Evolutionary conservation across 2,329 filamentous ascomycete species (phyloP).

Genomic region (Epichloe amarillans): DNA sequence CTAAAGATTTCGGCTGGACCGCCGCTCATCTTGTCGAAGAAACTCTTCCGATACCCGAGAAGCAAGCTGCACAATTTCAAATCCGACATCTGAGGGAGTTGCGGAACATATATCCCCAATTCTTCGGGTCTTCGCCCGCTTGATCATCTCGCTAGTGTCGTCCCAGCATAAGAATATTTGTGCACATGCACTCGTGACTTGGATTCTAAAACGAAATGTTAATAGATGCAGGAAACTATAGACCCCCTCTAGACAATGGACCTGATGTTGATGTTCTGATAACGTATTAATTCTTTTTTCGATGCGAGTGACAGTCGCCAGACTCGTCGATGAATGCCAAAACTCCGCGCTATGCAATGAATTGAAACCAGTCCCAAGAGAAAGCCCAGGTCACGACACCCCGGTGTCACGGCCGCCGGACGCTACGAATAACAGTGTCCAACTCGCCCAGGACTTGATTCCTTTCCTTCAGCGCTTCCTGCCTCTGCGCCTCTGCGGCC

Average conservation of each 20-base stretch:
- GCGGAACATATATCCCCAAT: conserved; percentile 61
- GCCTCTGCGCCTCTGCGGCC: conserved; percentile 46
- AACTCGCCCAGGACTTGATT: conserved; percentile 46
- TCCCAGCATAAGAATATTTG: not conserved
- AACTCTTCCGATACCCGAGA: conserved; percentile 46
- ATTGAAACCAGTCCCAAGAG: not conserved
- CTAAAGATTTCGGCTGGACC: conserved; percentile 72
- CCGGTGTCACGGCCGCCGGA: conserved; percentile 40
- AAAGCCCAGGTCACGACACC: not conserved
- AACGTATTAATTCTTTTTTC: not conserved
- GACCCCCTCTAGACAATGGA: not conserved
- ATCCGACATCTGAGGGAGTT: conserved; percentile 67
- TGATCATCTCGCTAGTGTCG: not conserved
- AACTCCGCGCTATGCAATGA: conserved; percentile 18
- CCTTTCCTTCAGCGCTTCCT: conserved; percentile 50
- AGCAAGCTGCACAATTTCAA: conserved; percentile 57
- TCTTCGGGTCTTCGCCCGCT: conserved; percentile 54
- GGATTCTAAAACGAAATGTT: not conserved
- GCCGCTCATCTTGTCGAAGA: conserved; percentile 77
- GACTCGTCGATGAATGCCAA: not conserved
- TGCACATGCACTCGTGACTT: not conserved
- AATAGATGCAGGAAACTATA: not conserved
- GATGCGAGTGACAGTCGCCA: not conserved
- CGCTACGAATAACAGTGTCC: conserved; percentile 46
- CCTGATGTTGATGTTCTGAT: not conserved